phyloP scores from a whole-genome alignment of 2,329 filamentous ascomycete species.

The Claviceps lovelessii region DNA sequence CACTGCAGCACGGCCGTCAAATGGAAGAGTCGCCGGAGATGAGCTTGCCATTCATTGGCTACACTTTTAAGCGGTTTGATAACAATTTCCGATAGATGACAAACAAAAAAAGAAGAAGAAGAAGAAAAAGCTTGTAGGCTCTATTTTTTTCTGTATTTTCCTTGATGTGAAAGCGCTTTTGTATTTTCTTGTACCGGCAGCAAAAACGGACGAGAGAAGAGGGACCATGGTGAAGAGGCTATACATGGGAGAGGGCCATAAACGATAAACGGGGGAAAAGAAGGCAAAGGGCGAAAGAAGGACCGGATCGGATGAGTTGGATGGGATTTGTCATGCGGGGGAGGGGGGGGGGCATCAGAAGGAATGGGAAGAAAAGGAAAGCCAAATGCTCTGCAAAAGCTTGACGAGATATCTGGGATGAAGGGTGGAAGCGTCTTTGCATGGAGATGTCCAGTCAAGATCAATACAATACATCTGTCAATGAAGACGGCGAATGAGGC shows the following conservation, averaged over 20 bases:
- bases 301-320: too few relatives aligned
- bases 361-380: background rate
- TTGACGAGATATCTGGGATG: too few relatives aligned
- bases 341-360: too few relatives aligned
- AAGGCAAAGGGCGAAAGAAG: background rate
- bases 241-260: too few relatives aligned
- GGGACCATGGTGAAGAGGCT: too few relatives aligned
- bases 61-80: constrained; percentile 85
- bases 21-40: constrained; percentile 79
- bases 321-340: too few relatives aligned
- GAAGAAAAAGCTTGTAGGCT: background rate
- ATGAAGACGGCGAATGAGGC: too few relatives aligned
- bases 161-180: background rate
- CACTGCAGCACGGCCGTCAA: constrained; percentile 49
- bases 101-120: too few relatives aligned
- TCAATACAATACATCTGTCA: too few relatives aligned
- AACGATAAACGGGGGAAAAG: background rate
- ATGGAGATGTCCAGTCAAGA: too few relatives aligned
- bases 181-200: background rate
- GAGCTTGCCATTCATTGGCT: constrained; percentile 61
- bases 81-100: constrained; percentile 45
- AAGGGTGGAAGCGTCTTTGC: too few relatives aligned
- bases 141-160: background rate
- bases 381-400: too few relatives aligned
- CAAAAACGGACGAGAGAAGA: background rate